Evolutionary conservation across 75 land plant species (phyloP).

Genomic region (Cunninghamia lanceolata): DNA sequence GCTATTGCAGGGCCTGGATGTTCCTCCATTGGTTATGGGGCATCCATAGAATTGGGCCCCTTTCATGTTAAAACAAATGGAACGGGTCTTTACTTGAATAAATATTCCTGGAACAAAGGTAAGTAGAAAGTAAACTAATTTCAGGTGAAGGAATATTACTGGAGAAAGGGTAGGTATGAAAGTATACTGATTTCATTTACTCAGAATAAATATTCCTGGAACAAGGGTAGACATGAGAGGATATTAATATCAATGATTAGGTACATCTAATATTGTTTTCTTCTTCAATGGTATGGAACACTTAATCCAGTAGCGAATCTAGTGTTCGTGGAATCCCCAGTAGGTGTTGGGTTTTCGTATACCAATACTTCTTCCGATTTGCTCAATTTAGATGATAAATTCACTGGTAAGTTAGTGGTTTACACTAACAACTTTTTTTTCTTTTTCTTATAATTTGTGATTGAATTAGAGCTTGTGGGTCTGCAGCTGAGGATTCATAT

Average conservation of each 20-base stretch:
- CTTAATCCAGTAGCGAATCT: neutral
- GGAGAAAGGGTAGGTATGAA: neutral
- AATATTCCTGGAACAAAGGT: slow-evolving; percentile 72
- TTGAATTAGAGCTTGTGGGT: neutral
- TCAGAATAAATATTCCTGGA: neutral
- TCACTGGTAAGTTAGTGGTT: neutral
- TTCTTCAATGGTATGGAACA: neutral
- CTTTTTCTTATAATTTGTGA: neutral
- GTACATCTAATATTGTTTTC: neutral
- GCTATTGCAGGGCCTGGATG: slow-evolving; percentile 71
- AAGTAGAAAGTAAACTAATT: neutral
- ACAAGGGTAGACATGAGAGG: too few relatives aligned
- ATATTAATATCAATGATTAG: too few relatives aligned
- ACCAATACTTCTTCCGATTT: neutral
- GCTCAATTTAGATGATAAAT: neutral
- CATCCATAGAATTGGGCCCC: slow-evolving; percentile 73
- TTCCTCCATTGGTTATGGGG: slow-evolving; percentile 80
- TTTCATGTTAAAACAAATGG: slow-evolving; percentile 49
- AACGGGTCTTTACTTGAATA: slow-evolving; percentile 51
- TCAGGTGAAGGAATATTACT: neutral
- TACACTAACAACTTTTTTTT: neutral
- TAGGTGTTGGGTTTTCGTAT: slow-evolving; percentile 9
- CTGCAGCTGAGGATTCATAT: slow-evolving; percentile 64
- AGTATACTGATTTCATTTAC: neutral
- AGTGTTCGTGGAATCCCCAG: neutral